Evolutionary conservation across 352 stramenopile species (phyloP), one percentile per base, ranked within the genome.

Genomic region (Globisporangium echinulatum): DNA sequence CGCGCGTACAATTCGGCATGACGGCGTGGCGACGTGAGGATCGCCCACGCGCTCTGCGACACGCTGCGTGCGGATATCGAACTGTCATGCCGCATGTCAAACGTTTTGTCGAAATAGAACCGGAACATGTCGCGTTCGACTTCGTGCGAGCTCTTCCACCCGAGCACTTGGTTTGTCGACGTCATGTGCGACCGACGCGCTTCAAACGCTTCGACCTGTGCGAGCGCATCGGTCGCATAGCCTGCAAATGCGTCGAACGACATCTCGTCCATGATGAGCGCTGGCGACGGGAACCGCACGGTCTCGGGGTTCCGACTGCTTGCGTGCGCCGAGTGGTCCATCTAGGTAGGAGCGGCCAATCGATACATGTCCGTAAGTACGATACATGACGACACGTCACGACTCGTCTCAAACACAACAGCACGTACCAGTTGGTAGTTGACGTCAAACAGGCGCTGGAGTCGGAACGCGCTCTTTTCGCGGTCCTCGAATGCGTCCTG

Each of bases 241-340:
- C 74, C 69, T 43, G 58, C 64, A 54, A 82, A 82, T 51, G 66
- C 74, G 38, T 82, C 73, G 44, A 76, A 67, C 43, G 71, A 77
- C 73, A 82, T 82, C n/a, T 82, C 73, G 57, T 82, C 71, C 73
- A 82, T 82, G 47, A 82, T 76, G 33, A 82, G 63, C 73, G 77
- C 71, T 4, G 73, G 73, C 43, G 70, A 73, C 14, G 52, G 59
- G 37, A 65, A 62, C n/a, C 61, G 67, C 38, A 68, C 64, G 13
- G 72, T 64, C 51, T 70, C 52, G 9, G 74, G 62, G 4, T 74
- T 54, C 11, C 70, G 56, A 17, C 55, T 67, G 0, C 68, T 67
- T 0, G 63, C 68, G 14, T 70, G 69, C 47, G 75, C 69, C 56
- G 73, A 79, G 62, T 82, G 73, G 62, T 82, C 68, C 73, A 82